Conservation (phyloP, 2,329 filamentous ascomycete genomes). For the Pezicula radicicola region DNA sequence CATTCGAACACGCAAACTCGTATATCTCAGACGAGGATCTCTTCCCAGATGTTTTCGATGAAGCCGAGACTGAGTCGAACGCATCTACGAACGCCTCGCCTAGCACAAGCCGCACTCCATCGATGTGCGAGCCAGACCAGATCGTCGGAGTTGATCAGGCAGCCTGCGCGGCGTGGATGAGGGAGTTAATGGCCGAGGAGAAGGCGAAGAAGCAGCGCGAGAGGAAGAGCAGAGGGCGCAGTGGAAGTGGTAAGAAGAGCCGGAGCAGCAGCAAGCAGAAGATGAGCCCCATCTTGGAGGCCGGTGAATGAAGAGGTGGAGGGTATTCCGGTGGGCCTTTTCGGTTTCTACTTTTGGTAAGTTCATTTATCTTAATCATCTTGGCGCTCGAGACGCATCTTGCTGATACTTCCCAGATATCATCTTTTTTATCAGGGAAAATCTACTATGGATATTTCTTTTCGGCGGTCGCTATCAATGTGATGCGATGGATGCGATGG, state of each 20-base stretch:
- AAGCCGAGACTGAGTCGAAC: constrained; percentile 42
- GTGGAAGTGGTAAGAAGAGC: constrained; percentile 23
- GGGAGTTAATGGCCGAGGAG: constrained; percentile 23
- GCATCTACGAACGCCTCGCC: constrained; percentile 30
- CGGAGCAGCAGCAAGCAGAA: constrained; percentile 46
- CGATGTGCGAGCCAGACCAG: constrained; percentile 11
- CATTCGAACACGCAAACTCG: constrained; percentile 17
- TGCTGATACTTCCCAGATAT: not conserved
- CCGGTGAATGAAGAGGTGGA: constrained; percentile 32
- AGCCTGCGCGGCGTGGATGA: constrained; percentile 22
- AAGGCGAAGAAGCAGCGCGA: constrained; percentile 23
- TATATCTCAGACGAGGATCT: constrained; percentile 61
- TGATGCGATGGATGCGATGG: too few relatives aligned
- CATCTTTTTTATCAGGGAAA: not conserved
- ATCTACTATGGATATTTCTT: not conserved
- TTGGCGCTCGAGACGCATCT: not conserved
- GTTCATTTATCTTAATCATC: not conserved
- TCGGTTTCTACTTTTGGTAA: constrained; percentile 13
- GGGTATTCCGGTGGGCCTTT: not conserved
- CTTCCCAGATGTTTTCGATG: constrained; percentile 46
- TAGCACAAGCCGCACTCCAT: constrained; percentile 11
- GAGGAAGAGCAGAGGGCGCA: constrained; percentile 24
- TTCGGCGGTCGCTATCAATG: too few relatives aligned
- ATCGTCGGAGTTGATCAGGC: constrained; percentile 23
- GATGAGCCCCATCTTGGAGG: constrained; percentile 56